Evolutionary conservation across 1,284 basidiomycete genomes (phyloP), one percentile per base, ranked within the genome.

Genomic region (Mycosarcoma maydis): DNA sequence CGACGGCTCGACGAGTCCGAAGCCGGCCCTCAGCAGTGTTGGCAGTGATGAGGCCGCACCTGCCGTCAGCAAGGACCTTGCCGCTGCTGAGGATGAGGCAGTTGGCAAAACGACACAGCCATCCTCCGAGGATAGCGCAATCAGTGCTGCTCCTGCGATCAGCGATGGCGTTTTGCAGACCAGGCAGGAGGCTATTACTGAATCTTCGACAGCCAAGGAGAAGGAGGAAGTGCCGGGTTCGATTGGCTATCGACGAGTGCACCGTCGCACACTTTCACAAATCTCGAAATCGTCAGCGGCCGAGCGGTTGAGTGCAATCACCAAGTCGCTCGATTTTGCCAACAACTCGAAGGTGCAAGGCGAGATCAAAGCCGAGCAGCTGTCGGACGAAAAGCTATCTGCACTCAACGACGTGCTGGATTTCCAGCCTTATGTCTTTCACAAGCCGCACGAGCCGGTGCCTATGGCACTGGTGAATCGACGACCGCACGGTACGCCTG

Each of bases 401-500:
- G 45, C 56, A 26, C 45, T 66, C 22, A 68, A 73, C 38, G 73
- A 69, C 10, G 47, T 80, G 26, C 47, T 78, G 1, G 76, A 76
- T 48, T 81, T 82, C 66, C 59, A 76, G 47, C 80, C 75, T 0
- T 62, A 73, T 42, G 44, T 73, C 46, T 75, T 80, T 41, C 76
- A 77, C 66, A 40, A 53, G 17, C 65, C 75, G n/a, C 80, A 82
- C 60, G 46, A 59, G 22, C 82, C 89, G 32, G 87, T 90, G 58
- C 90, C 90, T 0, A 90, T 92, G 72, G 90, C 87, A 4, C 85
- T 92, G 80, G 87, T 89, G 45, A 90, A 89, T 76, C 86, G 90
- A 16, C 84, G 86, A 40, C 89, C 89, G 0, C 87, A 87, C 71
- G 89, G 89, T 56, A 86, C 84, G 81, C 86, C 85, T 1, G 85